These are phyloP conservation scores for Solanum ossicruentum DNA, from an alignment of 257 asterid species.

Conservation along the genomic window DNA sequence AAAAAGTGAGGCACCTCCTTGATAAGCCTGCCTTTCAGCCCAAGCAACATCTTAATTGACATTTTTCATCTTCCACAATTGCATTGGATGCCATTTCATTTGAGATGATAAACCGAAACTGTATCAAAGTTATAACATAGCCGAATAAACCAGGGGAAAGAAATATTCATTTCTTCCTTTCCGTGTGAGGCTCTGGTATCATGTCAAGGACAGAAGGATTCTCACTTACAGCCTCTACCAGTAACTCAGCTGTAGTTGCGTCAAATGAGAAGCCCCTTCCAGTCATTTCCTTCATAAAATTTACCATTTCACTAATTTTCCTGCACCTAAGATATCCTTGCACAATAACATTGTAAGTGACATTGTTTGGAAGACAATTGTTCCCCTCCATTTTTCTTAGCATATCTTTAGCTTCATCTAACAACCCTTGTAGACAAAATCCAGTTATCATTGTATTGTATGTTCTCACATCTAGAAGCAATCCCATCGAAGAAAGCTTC, in stretches of 20 bases:
- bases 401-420: background rate
- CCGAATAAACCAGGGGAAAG: too few species aligned
- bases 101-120: too few species aligned
- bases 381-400: background rate
- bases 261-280: background rate
- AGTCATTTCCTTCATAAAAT: background rate
- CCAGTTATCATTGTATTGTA: background rate
- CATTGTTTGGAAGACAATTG: background rate
- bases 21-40: too few species aligned
- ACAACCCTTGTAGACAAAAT: background rate
- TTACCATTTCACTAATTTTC: background rate
- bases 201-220: background rate
- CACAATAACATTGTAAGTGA: background rate
- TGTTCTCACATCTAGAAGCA: background rate
- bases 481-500: background rate
- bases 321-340: background rate
- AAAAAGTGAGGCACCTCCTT: too few species aligned
- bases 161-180: too few species aligned
- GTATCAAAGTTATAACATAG: too few species aligned
- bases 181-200: background rate
- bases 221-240: background rate
- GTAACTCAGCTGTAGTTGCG: background rate
- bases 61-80: too few species aligned
- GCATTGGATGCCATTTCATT: too few species aligned
- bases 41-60: too few species aligned